phyloP scores from a whole-genome alignment of 306 rosid genomes.

The Trifolium repens region DNA sequence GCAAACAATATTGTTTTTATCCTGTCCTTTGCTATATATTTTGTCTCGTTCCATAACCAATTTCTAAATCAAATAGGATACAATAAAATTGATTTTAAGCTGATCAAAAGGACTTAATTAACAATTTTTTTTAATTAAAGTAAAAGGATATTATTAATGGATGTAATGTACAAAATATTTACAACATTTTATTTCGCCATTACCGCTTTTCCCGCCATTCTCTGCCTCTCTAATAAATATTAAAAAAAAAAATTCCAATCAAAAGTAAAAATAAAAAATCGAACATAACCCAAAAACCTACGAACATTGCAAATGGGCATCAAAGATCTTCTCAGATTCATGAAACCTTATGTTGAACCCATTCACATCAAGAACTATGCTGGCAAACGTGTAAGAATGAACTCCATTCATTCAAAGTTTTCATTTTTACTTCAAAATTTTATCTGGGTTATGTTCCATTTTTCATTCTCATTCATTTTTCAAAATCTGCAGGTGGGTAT shows the following conservation, averaged over 20 bases:
- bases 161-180: too few relatives aligned
- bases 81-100: too few relatives aligned
- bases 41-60: too few relatives aligned
- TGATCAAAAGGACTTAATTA: too few relatives aligned
- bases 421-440: slow-evolving; percentile 12
- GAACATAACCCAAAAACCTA: slow-evolving; percentile 40
- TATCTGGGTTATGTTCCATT: neutral
- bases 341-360: slow-evolving; percentile 76
- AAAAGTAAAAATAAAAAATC: neutral
- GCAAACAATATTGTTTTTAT: too few relatives aligned
- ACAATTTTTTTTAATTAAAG: too few relatives aligned
- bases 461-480: neutral
- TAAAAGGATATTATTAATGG: too few relatives aligned
- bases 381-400: slow-evolving; percentile 71
- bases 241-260: neutral
- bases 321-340: slow-evolving; percentile 94
- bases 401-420: slow-evolving; percentile 20
- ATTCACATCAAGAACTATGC: slow-evolving; percentile 74
- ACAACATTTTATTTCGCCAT: slow-evolving; percentile 32
- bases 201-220: slow-evolving; percentile 69
- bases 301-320: slow-evolving; percentile 65
- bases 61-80: too few relatives aligned
- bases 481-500: slow-evolving; percentile 80
- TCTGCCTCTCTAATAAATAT: slow-evolving; percentile 35
- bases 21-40: too few relatives aligned